Conservation (phyloP, 495 filamentous ascomycete species). For the Venustampulla echinocandica region DNA sequence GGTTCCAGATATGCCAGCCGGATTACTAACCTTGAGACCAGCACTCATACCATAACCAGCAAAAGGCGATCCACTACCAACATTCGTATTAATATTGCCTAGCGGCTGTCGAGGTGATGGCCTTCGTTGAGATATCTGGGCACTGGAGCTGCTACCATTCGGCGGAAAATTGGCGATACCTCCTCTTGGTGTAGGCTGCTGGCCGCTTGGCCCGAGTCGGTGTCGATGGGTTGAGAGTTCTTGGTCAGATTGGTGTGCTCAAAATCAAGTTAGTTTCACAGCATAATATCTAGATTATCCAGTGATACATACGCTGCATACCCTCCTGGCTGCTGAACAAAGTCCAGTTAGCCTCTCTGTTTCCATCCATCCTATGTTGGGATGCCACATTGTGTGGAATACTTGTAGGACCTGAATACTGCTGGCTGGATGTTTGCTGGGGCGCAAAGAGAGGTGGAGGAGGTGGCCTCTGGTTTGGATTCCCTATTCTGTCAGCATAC, state of each 20-base stretch:
- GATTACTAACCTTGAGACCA: constrained; percentile 34
- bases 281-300: not conserved
- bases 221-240: constrained; percentile 21
- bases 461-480: constrained; percentile 9
- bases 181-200: constrained; percentile 5
- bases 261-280: constrained; percentile 6
- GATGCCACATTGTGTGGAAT: not conserved
- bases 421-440: constrained; percentile 3
- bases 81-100: constrained; percentile 17
- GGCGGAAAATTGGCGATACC: constrained; percentile 12
- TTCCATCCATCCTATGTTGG: not conserved
- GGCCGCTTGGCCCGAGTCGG: constrained; percentile 4
- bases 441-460: constrained; percentile 7
- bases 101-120: constrained; percentile 26
- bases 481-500: constrained; percentile 16
- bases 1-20: constrained; percentile 1
- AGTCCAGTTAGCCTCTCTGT: constrained; percentile 10
- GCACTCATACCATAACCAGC: constrained; percentile 40
- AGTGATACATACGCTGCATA: constrained; percentile 5
- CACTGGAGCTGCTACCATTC: not conserved
- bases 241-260: constrained; percentile 12
- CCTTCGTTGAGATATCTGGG: constrained; percentile 10
- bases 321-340: constrained; percentile 15
- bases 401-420: not conserved
- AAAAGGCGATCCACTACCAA: constrained; percentile 21